A percentile compares a stretch with the other conserved stretches of the same genome.
These are phyloP conservation scores for Fusarium sp. DNA, from an alignment of 2,329 filamentous ascomycete species.

Conservation along the genomic window DNA sequence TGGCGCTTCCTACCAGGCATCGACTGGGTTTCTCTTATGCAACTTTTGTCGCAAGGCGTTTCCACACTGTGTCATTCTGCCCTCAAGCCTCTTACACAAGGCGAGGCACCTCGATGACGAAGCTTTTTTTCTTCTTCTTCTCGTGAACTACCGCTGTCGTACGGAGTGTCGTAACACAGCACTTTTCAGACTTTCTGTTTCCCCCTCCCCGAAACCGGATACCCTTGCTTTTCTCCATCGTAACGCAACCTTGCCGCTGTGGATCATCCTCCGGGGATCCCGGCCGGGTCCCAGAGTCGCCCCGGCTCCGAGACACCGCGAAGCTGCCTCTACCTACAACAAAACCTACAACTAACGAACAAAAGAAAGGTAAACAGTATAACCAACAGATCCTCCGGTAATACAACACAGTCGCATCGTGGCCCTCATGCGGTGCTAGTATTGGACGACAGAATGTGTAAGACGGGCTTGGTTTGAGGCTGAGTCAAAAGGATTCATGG, in stretches of 20 bases:
- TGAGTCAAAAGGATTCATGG: background rate
- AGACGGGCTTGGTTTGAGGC: background rate
- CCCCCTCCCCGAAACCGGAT: conserved; percentile 1
- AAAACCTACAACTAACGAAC: background rate
- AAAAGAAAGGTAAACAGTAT: background rate
- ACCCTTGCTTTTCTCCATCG: background rate
- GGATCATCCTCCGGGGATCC: conserved; percentile 18
- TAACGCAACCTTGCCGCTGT: conserved; percentile 8
- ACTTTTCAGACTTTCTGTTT: background rate
- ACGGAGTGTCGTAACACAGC: no score
- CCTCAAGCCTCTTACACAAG: conserved; percentile 14
- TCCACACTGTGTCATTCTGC: conserved; percentile 10
- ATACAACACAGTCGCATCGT: background rate
- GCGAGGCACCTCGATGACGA: background rate
- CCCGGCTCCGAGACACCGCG: conserved; percentile 29
- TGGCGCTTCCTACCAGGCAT: conserved; percentile 13
- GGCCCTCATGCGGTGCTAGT: background rate
- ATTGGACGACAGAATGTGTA: background rate
- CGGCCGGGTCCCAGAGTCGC: conserved; percentile 17
- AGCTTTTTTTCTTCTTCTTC: background rate
- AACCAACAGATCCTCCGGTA: background rate
- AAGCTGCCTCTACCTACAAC: background rate
- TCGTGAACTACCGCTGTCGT: background rate
- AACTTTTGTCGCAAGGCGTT: background rate
- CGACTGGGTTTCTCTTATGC: background rate